Conservation (phyloP, 2,329 filamentous ascomycete genomes). For the Colletotrichum tabaci region DNA sequence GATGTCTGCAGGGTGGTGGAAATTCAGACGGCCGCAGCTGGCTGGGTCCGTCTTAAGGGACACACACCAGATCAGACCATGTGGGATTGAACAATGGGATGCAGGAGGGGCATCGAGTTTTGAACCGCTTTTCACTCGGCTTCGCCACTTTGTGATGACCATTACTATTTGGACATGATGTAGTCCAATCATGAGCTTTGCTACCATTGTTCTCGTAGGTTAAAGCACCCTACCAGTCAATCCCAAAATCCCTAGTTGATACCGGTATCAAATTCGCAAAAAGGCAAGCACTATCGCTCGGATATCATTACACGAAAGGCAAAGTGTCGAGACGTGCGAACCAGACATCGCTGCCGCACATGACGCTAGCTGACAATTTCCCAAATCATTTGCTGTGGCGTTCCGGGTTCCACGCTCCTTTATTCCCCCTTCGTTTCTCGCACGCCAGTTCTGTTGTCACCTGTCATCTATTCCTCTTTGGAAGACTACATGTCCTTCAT, state of each 20-base stretch:
- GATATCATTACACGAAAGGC: not conserved
- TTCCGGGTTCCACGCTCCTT: not conserved
- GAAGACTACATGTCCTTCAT: constrained; percentile 19
- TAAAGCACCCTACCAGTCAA: not conserved
- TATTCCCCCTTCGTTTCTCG: not conserved
- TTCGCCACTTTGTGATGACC: not conserved
- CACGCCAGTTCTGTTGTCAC: not conserved
- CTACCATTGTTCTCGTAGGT: too few species aligned
- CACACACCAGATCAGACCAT: not conserved
- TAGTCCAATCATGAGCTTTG: too few species aligned
- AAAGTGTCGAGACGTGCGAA: too few species aligned
- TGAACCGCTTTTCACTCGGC: not conserved
- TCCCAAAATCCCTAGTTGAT: not conserved
- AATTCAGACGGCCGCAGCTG: not conserved
- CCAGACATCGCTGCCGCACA: not conserved
- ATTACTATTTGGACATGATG: not conserved
- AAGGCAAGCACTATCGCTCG: not conserved
- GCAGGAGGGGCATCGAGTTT: not conserved
- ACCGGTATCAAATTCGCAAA: not conserved
- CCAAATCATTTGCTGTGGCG: too few species aligned
- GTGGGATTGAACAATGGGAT: too few species aligned
- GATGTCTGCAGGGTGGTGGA: constrained; percentile 3
- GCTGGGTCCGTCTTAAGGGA: not conserved
- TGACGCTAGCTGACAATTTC: not conserved
- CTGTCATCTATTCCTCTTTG: not conserved